Percentiles rank a stretch among this genome's conserved stretches.
Conservation (phyloP, 257 asterid species). For the Ligustrum vulgare region DNA sequence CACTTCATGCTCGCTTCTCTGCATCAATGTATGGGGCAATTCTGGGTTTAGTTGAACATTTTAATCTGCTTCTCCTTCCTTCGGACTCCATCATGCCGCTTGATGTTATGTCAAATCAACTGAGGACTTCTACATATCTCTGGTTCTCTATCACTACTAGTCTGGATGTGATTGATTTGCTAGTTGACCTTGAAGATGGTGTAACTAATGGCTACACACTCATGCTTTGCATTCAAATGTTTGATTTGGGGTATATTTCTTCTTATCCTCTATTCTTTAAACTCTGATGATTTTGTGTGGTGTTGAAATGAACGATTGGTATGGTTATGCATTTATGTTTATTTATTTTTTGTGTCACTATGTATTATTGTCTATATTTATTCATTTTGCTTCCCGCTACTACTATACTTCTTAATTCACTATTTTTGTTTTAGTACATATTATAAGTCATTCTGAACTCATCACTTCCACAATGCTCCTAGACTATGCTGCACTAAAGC, state of each 20-base stretch:
- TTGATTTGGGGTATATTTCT: conserved; percentile 59
- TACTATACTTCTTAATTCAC: not conserved
- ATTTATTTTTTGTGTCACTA: not conserved
- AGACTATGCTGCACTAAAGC: not conserved
- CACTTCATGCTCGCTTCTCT: conserved; percentile 69
- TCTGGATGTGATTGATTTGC: conserved; percentile 47
- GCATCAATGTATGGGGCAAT: conserved; percentile 51
- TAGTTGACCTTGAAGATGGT: conserved; percentile 70
- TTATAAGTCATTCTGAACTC: conserved; percentile 8
- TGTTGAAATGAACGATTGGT: not conserved
- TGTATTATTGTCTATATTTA: not conserved
- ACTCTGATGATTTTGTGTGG: not conserved
- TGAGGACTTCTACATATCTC: conserved; percentile 27
- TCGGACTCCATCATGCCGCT: conserved; percentile 38
- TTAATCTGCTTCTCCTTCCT: conserved; percentile 39
- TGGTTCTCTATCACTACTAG: conserved; percentile 61
- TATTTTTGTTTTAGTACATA: conserved; percentile 10
- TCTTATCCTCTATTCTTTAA: conserved; percentile 22
- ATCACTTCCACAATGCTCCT: not conserved
- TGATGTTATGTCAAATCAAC: conserved; percentile 36
- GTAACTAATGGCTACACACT: conserved; percentile 53
- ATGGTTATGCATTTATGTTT: conserved; percentile 2
- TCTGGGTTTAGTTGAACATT: conserved; percentile 48
- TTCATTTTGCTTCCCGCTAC: not conserved
- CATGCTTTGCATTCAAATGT: conserved; percentile 43